Conservation (phyloP, 139 green algal species). For the Pleodorina starrii region DNA sequence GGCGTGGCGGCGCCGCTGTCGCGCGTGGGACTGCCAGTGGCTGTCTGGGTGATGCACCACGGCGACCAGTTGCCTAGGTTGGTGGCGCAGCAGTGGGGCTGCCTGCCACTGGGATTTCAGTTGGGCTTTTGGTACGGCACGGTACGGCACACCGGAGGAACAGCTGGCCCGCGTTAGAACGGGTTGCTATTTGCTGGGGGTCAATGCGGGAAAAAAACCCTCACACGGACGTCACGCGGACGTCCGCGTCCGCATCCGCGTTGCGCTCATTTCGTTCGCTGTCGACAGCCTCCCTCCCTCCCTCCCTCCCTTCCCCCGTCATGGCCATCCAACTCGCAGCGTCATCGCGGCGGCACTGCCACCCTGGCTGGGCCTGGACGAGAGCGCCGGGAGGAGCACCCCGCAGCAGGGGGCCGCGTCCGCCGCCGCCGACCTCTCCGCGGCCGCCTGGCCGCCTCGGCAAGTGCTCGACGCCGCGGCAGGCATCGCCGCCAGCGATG, state of each 20-base stretch:
- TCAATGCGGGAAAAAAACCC: background rate
- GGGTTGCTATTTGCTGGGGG: background rate
- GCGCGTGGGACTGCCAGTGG: background rate
- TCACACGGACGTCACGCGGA: background rate
- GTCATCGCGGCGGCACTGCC: conserved; percentile 25
- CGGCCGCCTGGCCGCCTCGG: background rate
- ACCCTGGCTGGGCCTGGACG: background rate
- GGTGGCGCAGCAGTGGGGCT: background rate
- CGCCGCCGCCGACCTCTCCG: background rate
- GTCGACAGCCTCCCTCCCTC: no score
- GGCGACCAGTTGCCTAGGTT: conserved; percentile 28
- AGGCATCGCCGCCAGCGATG: background rate
- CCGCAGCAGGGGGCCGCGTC: background rate
- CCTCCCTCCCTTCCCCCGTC: background rate
- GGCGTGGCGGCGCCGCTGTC: background rate
- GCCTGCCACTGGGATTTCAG: background rate
- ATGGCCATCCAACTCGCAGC: background rate
- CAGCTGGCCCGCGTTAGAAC: background rate
- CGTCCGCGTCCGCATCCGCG: background rate
- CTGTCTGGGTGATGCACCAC: conserved; percentile 12
- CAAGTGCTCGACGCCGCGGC: background rate
- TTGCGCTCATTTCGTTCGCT: background rate
- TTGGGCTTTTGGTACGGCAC: background rate
- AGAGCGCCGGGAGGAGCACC: background rate
- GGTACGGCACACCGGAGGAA: background rate